These are phyloP conservation scores for Scedosporium minutisporum DNA, from an alignment of 2,329 filamentous ascomycete genomes.

Conservation along the genomic window DNA sequence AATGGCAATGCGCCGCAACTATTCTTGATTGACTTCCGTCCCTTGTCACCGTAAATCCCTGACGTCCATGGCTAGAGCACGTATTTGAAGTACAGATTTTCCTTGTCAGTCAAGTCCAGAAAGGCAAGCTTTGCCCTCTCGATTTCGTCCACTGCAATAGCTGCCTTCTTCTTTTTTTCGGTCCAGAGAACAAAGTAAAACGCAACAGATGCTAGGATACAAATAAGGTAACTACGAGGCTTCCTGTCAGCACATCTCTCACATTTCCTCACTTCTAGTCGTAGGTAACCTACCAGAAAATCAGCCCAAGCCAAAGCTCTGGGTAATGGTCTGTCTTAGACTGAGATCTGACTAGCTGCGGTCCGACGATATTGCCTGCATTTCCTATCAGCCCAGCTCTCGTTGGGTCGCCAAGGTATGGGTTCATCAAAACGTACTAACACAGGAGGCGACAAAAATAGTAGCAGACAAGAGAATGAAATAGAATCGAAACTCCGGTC, in stretches of 20 bases:
- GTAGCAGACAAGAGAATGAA: slow-evolving; percentile 20
- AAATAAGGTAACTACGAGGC: slow-evolving; percentile 52
- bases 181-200: slow-evolving; percentile 49
- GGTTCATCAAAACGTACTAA: slow-evolving; percentile 57
- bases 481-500: too few species aligned
- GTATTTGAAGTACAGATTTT: slow-evolving; percentile 60
- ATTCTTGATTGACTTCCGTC: too few species aligned
- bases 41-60: too few species aligned
- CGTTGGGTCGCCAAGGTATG: slow-evolving; percentile 61
- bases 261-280: background rate
- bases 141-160: slow-evolving; percentile 40
- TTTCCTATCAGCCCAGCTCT: slow-evolving; percentile 57
- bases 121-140: slow-evolving; percentile 58
- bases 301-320: slow-evolving; percentile 64
- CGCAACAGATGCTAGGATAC: slow-evolving; percentile 44
- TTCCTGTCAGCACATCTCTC: background rate
- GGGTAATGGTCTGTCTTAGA: too few species aligned
- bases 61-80: slow-evolving; percentile 17
- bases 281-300: slow-evolving; percentile 37
- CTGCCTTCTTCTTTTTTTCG: slow-evolving; percentile 47
- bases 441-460: slow-evolving; percentile 67
- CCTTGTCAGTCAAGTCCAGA: slow-evolving; percentile 56
- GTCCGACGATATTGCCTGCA: too few species aligned
- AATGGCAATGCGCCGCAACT: too few species aligned
- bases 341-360: too few species aligned